A percentile compares a stretch with the other conserved stretches of the same genome.
Evolutionary conservation across 139 green algal genomes (phyloP).

Genomic region (Klebsormidium nitens): DNA sequence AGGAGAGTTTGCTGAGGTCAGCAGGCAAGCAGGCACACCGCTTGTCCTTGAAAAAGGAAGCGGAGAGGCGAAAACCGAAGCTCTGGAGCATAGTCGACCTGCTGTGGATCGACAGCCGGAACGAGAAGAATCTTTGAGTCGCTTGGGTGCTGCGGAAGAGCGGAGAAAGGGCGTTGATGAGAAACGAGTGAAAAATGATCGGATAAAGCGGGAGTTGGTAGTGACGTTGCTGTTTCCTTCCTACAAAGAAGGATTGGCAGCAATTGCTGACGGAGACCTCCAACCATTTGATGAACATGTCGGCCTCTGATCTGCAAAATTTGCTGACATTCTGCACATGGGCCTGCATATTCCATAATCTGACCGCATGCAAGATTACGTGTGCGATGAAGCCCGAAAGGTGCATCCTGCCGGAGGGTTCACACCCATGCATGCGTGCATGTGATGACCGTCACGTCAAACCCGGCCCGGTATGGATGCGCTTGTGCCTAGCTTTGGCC

Average conservation of each 20-base stretch:
- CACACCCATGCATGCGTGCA: too few relatives aligned
- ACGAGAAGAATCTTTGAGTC: neutral
- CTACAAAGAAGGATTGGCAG: constrained; percentile 56
- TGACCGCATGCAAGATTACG: too few relatives aligned
- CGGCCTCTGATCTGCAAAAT: too few relatives aligned
- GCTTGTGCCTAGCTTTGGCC: too few relatives aligned
- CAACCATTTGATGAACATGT: neutral
- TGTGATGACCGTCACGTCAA: too few relatives aligned
- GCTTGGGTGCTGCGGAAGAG: neutral
- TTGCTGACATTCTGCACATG: too few relatives aligned
- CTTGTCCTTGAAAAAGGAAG: too few relatives aligned
- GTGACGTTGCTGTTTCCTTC: constrained; percentile 52
- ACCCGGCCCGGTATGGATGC: too few relatives aligned
- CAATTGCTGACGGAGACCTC: constrained; percentile 36
- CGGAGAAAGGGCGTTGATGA: constrained; percentile 41
- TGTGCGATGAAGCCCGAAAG: too few relatives aligned
- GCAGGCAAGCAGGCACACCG: too few relatives aligned
- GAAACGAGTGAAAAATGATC: constrained; percentile 63
- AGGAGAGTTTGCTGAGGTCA: constrained; percentile 2
- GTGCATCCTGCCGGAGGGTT: too few relatives aligned
- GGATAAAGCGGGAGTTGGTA: constrained; percentile 55
- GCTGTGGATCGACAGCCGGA: neutral
- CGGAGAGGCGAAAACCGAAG: neutral
- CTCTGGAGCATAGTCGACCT: neutral
- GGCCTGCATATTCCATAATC: too few relatives aligned